Evolutionary conservation across 495 filamentous ascomycete species (phyloP), one percentile per base, ranked within the genome.

Genomic region (Penicillium pancosmium): DNA sequence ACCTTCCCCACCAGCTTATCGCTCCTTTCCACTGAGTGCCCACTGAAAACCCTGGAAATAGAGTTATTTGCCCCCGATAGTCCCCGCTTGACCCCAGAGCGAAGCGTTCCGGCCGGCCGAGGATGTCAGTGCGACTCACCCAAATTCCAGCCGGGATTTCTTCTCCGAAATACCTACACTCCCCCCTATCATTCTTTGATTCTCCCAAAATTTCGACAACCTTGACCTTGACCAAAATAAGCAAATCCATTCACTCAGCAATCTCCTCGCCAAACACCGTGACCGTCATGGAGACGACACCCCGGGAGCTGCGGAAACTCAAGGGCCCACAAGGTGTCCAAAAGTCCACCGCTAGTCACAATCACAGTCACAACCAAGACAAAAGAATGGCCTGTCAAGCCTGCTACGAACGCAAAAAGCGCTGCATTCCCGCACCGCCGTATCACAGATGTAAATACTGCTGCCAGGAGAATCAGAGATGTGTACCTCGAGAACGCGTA

Each of bases 401-500:
- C 4, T 65, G 63, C 34, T 55, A 65, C 38, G 21, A 36, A 10
- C 60, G 63, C 8, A 65, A 65, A 40, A 65, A 65, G 60, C 52
- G 63, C 16, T 65, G 63, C 8, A 53, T 63, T 1, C 44, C 36
- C 7, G 44, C 35, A 4, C 56, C 60, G 5, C 52, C 48, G 18
- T 50, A 56, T 21, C 35, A 36, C 10, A 60, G 55, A 33, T 65
- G 63, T 35, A 59, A 60, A 6, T 55, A 59, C 35, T 65, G 63
- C 27, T 48, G 41, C 16, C 51, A 50, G 23, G 63, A 65, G 19
- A 50, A 34, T 1, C 59, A 59, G 31, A 10, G n/a, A 11, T 65
- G 63, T 27, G 41, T 63, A 15, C 56, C 60, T 1, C 33, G 63
- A 36, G 56, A 63, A 38, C 53, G 52, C 27, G 49, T 21, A 13